Evolutionary conservation across 2,329 filamentous ascomycete genomes (phyloP), one percentile per base, ranked within the genome.

Genomic region (Pezicula carpinea): DNA sequence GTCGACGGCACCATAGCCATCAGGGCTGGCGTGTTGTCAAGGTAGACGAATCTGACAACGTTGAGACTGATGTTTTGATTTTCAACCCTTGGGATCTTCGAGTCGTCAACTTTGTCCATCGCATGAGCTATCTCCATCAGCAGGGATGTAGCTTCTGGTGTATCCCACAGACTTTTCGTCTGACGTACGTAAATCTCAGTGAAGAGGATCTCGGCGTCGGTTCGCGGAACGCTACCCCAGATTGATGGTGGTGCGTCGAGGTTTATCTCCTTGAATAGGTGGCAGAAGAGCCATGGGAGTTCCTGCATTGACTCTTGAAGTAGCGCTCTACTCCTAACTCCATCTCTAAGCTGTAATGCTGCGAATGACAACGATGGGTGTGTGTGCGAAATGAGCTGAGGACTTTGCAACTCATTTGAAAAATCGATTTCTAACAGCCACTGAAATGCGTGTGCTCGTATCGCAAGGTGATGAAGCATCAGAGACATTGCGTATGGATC

Each of bases 401-500:
- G 39, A 4, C 29, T 26, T 5, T 33, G 11, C 2, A 33, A 6
- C 17, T 18, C 41, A 17, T 46, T 15, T 5, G 38, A 68, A 33
- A 96, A 73, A 21, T 29, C 26, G 26, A 29, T 29, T 29, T 87
- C 79, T 21, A 95, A 69, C 43, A 96, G 80, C 71, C 88, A 89
- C 32, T 84, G 72, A 2, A 85, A 80, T 58, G 95, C 85, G 52
- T 85, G 77, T 3, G 89, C 86, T 46, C 89, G 82, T n/a, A 97
- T 73, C 2, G 90, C 89, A 44, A 96, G 75, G 53, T 89, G 81
- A 62, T 96, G 92, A 41, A 96, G 80, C 53, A 89, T 77, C 46
- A 96, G 79, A 50, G 83, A 77, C 60, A 96, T 80, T 39, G 82
- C 87, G 59, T 96, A 96, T 0, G 90, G 90, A 62, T 99, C 93